A percentile compares a stretch with the other conserved stretches of the same genome.
These are phyloP conservation scores for Gossypium herbaceum DNA, from an alignment of 345 rosid species.

Conservation along the genomic window DNA sequence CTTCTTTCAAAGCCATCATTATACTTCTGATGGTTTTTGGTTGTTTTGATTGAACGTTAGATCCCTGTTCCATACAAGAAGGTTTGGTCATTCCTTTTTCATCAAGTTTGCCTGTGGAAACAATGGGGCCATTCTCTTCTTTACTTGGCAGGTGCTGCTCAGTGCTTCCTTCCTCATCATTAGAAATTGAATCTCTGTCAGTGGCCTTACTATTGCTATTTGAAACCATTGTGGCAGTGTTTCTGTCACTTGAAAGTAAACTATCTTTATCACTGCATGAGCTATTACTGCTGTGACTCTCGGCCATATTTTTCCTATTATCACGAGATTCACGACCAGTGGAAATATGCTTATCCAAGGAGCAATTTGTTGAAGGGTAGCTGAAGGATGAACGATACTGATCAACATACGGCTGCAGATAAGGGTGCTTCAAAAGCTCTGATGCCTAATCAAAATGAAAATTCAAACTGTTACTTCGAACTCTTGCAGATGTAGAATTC, in stretches of 20 bases:
- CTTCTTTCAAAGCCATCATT: slow-evolving; percentile 3
- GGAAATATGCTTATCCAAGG: neutral
- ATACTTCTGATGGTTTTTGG: neutral
- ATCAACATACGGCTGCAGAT: neutral
- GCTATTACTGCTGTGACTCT: neutral
- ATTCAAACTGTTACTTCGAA: neutral
- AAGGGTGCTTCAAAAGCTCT: slow-evolving; percentile 1
- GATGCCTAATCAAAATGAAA: neutral
- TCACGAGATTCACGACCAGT: neutral
- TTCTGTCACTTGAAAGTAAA: slow-evolving; percentile 3
- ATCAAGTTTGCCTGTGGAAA: neutral
- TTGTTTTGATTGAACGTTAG: neutral
- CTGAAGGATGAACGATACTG: neutral
- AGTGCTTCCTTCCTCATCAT: neutral
- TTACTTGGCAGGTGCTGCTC: neutral
- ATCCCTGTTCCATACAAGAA: neutral
- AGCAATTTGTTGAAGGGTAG: neutral
- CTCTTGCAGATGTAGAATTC: neutral
- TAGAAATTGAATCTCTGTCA: slow-evolving; percentile 1
- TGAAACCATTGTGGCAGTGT: neutral
- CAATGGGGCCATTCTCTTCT: neutral
- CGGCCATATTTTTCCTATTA: neutral
- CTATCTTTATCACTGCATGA: neutral
- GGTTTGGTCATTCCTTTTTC: neutral
- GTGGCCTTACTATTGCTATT: neutral